phyloP scores from a whole-genome alignment of 768 basidiomycete genomes.

The Boletus subcaerulescens region DNA sequence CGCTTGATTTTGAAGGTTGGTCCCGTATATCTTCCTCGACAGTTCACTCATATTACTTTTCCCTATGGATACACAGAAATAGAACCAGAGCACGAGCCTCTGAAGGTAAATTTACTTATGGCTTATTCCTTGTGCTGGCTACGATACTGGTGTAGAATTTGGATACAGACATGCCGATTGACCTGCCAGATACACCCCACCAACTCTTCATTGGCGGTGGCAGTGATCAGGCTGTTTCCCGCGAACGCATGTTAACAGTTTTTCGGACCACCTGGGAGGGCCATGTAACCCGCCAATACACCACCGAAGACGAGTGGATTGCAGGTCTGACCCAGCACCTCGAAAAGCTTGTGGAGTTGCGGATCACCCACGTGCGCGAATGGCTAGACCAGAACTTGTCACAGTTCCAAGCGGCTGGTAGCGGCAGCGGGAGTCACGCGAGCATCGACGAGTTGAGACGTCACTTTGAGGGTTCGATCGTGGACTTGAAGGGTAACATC shows the following conservation, averaged over 20 bases:
- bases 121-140: background rate
- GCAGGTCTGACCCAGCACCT: slow-evolving; percentile 38
- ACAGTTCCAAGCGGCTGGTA: slow-evolving; percentile 38
- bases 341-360: slow-evolving; percentile 36
- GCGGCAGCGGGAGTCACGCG: slow-evolving; percentile 29
- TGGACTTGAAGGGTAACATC: slow-evolving; percentile 45
- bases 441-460: slow-evolving; percentile 45
- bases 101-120: slow-evolving; percentile 40
- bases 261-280: slow-evolving; percentile 21
- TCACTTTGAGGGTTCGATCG: slow-evolving; percentile 38
- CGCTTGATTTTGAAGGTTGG: slow-evolving; percentile 62
- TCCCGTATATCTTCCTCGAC: background rate
- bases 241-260: slow-evolving; percentile 8
- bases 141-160: slow-evolving; percentile 41
- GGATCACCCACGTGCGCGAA: slow-evolving; percentile 45
- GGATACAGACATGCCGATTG: slow-evolving; percentile 45
- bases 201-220: slow-evolving; percentile 34
- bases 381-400: slow-evolving; percentile 52
- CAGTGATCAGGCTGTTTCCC: slow-evolving; percentile 10
- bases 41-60: background rate
- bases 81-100: slow-evolving; percentile 42
- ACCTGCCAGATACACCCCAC: slow-evolving; percentile 34
- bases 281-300: slow-evolving; percentile 17
- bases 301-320: slow-evolving; percentile 37
- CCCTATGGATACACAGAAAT: slow-evolving; percentile 43